Conservation (phyloP, 2,329 filamentous ascomycete species). For the Lecanoromycetidae sp. region DNA sequence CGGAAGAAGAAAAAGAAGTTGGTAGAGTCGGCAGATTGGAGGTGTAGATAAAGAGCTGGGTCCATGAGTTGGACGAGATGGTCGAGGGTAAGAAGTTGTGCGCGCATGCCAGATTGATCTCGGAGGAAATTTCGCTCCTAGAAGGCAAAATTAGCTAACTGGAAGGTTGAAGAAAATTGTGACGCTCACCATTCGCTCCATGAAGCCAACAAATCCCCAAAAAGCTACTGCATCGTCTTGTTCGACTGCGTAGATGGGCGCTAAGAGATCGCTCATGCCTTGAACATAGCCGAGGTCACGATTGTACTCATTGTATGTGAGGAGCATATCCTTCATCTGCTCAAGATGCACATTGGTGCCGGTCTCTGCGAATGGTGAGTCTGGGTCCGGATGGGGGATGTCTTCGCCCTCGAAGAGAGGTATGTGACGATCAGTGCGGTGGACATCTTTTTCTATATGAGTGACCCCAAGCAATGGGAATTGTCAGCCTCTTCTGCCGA, state of each 20-base stretch:
- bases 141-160: neutral
- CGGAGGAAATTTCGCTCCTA: constrained; percentile 85
- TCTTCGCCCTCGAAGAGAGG: constrained; percentile 95
- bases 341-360: constrained; percentile 97
- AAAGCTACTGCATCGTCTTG: constrained; percentile 96
- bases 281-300: constrained; percentile 92
- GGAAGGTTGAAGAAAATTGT: neutral
- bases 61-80: constrained; percentile 96
- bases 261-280: constrained; percentile 94
- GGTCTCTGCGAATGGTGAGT: constrained; percentile 81
- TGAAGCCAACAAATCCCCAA: constrained; percentile 91
- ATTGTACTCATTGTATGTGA: constrained; percentile 98
- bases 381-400: constrained; percentile 88
- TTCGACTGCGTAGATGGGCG: constrained; percentile 91
- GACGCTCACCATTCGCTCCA: constrained; percentile 68
- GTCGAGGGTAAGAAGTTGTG: constrained; percentile 79
- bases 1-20: constrained; percentile 99
- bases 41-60: constrained; percentile 80
- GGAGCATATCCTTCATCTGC: constrained; percentile 97
- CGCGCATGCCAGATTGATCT: constrained; percentile 91
- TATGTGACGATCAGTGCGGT: constrained; percentile 87
- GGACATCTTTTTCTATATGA: constrained; percentile 86
- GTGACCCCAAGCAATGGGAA: constrained; percentile 43
- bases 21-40: constrained; percentile 81
- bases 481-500: constrained; percentile 10